Base-by-base conservation (phyloP, 805 yeast genomes). In the Tetrapisispora namnaoensis region DNA sequence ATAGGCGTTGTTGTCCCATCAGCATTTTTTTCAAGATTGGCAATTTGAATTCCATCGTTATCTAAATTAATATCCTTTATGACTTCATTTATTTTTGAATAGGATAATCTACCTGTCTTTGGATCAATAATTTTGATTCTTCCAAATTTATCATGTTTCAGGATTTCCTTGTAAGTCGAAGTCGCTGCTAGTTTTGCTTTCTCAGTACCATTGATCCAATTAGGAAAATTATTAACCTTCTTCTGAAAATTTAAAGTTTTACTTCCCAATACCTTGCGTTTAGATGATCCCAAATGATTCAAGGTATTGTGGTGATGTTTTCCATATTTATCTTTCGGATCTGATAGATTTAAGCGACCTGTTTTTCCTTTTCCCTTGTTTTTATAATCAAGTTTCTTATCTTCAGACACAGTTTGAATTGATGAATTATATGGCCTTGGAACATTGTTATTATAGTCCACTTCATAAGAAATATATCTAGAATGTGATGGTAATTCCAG, bases 181-280 rank as follows among this genome's bases (percentile, higher is more conserved):
- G 56, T 59, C 2, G 64, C 63, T 18, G 66, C 69, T 14, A 51
- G 53, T 39, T 59, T 56, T 17, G 63, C 65, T 44, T 63, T 55
- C 24, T 59, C 64, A 11, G 61, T 49, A 9, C 69, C 69, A n/a
- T 58, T 57, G 11, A 30, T 56, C 65, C 66, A 63, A 18, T 51
- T 58, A 11, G 62, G 46, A 1, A 52, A 42, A 5, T 55, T 24
- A 20, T 49, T 55, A 40, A 45, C 52, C 40, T 27, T 22, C 30
- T 34, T 46, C 21, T 42, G 21, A 18, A 34, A 16, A 38, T 28
- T 41, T 2, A n/a, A 20, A 8, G 18, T 30, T 2, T 45, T 21
- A 17, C 17, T 35, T 28, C 10, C 14, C 10, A 14, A 13, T 18
- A 28, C 2, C 21, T 8, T 40, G 8, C 13, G 13, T n/a, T n/a